Conservation (phyloP, 73 alveolate species). For the Paramecium caudatum region DNA sequence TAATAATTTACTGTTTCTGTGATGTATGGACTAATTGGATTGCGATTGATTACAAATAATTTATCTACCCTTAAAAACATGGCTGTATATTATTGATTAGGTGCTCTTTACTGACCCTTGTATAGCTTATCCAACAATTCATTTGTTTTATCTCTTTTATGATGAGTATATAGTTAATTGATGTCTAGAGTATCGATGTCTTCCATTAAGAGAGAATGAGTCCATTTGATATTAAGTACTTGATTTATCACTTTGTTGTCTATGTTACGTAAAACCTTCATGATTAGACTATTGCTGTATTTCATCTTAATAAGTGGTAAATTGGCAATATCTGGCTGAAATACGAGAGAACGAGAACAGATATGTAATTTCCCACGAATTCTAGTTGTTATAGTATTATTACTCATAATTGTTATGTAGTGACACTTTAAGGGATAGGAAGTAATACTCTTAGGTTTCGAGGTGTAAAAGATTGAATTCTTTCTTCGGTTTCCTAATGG, state of each 20-base stretch:
- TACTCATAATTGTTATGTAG: conserved; percentile 67
- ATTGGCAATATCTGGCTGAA: conserved; percentile 71
- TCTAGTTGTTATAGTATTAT: neutral
- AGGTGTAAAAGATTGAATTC: conserved; percentile 70
- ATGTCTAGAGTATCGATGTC: conserved; percentile 43
- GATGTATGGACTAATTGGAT: conserved; percentile 74
- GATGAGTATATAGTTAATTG: neutral
- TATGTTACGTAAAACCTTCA: conserved; percentile 46
- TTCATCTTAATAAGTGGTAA: conserved; percentile 76
- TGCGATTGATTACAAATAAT: conserved; percentile 70
- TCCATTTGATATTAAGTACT: conserved; percentile 43
- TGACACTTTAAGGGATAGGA: conserved; percentile 63
- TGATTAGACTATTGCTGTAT: conserved; percentile 64
- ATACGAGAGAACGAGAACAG: conserved; percentile 78
- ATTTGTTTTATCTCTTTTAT: conserved; percentile 27
- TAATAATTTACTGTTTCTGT: conserved; percentile 66
- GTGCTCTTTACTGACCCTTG: neutral
- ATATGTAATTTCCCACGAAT: conserved; percentile 77
- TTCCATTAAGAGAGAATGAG: neutral
- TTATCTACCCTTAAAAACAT: conserved; percentile 67
- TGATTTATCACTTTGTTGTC: conserved; percentile 25
- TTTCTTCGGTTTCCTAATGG: conserved; percentile 65
- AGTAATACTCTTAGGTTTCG: conserved; percentile 60
- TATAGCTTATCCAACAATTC: conserved; percentile 40
- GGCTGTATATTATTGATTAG: conserved; percentile 46